Evolutionary conservation across 2,329 filamentous ascomycete species (phyloP), one percentile per base, ranked within the genome.

Genomic region (Ascochyta koolunga): DNA sequence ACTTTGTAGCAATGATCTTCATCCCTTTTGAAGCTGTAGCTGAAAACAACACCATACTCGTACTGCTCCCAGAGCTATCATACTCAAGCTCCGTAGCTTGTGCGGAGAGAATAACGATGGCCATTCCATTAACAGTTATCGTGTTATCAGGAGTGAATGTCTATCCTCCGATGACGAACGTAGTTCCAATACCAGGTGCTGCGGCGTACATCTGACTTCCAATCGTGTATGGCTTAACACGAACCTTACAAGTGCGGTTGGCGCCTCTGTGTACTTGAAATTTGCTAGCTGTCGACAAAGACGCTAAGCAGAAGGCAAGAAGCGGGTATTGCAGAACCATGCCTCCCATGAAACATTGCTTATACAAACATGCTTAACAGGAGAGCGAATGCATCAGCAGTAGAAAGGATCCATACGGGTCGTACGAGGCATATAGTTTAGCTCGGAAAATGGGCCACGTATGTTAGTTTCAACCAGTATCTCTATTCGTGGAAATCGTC

Each of bases 231-330:
- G n/a, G n/a, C n/a, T n/a, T n/a, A n/a, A n/a, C n/a, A n/a, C n/a
- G n/a, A n/a, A n/a, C n/a, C n/a, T n/a, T n/a, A n/a, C n/a, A n/a
- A 51, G 60, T 62, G 25, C 52, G 31, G 52, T 57, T 55, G 29
- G 40, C 58, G 61, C 59, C 64, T 60, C 62, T 56, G 40, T 58
- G 58, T 45, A 51, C 53, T 43, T 58, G 64, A 58, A 69, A 64
- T 36, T 53, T 60, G 51, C 57, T 56, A 37, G 64, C 59, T 37
- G 56, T 54, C 21, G 65, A 45, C 32, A 52, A 27, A 39, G 58
- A 58, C 38, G 56, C 55, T 41, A 65, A 42, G 52, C 53, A 66
- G 31, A 65, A 36, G n/a, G 55, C 36, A 40, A 60, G 24, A 44
- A 62, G 48, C 29, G 46, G 54, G 36, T 33, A 36, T 25, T 41